A percentile compares a stretch with the other conserved stretches of the same genome.
Evolutionary conservation across 768 basidiomycete genomes (phyloP).

Genomic region (Auricularia heimuer): DNA sequence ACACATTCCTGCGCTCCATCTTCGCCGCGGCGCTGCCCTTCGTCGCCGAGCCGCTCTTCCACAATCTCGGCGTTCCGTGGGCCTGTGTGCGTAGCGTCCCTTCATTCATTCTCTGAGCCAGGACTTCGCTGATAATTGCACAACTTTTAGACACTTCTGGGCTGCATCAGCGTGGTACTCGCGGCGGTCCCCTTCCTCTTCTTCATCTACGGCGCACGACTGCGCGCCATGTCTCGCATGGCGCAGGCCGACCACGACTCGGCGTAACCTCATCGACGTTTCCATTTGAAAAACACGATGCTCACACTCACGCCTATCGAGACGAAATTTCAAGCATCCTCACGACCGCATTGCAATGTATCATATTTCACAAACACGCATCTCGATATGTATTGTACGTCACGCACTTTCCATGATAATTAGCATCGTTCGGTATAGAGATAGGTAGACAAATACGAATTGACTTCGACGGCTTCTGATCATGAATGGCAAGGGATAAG

Average conservation of each 20-base stretch:
- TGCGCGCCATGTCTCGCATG: not conserved
- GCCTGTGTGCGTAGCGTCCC: not conserved
- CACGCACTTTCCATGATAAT: no score
- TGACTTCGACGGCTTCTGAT: no score
- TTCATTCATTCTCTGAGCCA: not conserved
- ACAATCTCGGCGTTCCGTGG: conserved; percentile 20
- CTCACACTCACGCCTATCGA: no score
- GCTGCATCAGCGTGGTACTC: not conserved
- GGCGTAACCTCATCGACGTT: not conserved
- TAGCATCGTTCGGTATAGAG: no score
- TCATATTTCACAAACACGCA: no score
- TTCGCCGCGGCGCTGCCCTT: conserved; percentile 22
- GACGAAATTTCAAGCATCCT: no score
- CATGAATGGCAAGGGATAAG: no score
- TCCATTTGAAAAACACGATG: no score
- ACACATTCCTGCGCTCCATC: conserved; percentile 22
- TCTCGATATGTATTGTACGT: no score
- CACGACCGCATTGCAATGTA: no score
- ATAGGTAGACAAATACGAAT: no score
- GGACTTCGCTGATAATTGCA: not conserved
- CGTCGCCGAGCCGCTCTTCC: conserved; percentile 21
- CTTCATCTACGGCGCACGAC: not conserved
- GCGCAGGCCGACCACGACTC: not conserved
- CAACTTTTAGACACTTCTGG: not conserved
- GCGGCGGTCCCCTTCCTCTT: conserved; percentile 5